Base-by-base conservation (phyloP, 345 rosid genomes). In the Noccaea caerulescens region DNA sequence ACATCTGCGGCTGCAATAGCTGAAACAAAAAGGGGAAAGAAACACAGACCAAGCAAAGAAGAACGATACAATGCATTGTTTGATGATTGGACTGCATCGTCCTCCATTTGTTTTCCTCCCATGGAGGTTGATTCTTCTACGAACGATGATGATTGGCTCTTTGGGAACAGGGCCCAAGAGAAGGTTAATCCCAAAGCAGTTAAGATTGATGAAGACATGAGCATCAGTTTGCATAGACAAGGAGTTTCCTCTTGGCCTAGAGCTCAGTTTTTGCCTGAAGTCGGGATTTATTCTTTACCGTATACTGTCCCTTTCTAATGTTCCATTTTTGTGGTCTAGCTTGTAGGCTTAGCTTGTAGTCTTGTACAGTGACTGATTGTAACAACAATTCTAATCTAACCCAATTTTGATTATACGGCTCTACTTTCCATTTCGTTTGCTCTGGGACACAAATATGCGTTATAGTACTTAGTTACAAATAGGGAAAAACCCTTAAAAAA, bases 281-380 rank as follows among this genome's bases (percentile, higher is more conserved):
- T 72, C 0, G 90, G 80, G 58, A 46, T 89, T n/a, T 78, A 70
- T 42, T 84, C 91, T 0, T 63, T 91, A 64, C 97, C 98, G 0
- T 91, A 77, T 14, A 66, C 96, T 4, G 59, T 85, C n/a, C 89
- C 86, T 0, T 88, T 87, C 16, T 93, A 49, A 69, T 30, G 20
- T 3, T 10, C 30, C 7, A 27, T 51, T 23, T 66, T 39, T 52
- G 30, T 10, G 7, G 7, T 71, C 32, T 63, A 49, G 32, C 47
- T 18, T 1, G 20, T 36, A 45, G 64, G 64, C 41, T 1, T 52
- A 32, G 25, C 11, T 23, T 74, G 68, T 74, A 58, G 30, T 2
- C 11, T 25, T 74, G 72, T 74, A 58, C 36, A 67, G 67, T 72
- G 3, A 47, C 54, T 4, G n/a, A 3, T 58, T 63, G 56, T 72